These are phyloP conservation scores for Udeniomyces megalosporus DNA, from an alignment of 768 basidiomycete genomes.

Conservation along the genomic window DNA sequence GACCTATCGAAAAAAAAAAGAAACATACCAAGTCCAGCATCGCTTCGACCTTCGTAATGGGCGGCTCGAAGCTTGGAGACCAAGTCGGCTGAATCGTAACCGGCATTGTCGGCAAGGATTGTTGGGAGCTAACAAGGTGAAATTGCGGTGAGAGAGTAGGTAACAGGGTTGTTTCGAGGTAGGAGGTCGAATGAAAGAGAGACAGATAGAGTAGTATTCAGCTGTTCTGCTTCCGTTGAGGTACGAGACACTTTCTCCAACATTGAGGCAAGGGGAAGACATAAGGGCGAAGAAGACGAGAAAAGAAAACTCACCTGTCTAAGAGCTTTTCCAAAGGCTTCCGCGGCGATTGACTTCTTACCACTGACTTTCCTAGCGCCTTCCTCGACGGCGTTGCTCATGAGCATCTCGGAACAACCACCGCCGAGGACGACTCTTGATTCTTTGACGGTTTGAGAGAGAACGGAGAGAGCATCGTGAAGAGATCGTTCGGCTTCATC, in stretches of 20 bases:
- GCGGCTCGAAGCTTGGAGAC: slow-evolving; percentile 78
- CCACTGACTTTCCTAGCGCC: slow-evolving; percentile 67
- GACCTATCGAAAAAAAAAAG: background rate
- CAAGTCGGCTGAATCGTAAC: slow-evolving; percentile 91
- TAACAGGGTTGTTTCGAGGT: too few relatives aligned
- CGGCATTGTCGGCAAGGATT: slow-evolving; percentile 93
- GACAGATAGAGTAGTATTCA: too few relatives aligned
- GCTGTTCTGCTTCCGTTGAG: too few relatives aligned
- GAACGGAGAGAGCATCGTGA: slow-evolving; percentile 90
- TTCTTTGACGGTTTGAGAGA: slow-evolving; percentile 96
- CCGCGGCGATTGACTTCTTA: slow-evolving; percentile 89
- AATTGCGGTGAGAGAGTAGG: background rate
- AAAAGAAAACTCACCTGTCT: slow-evolving; percentile 44
- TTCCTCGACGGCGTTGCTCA: slow-evolving; percentile 88
- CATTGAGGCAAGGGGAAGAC: too few relatives aligned
- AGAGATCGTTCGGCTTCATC: slow-evolving; percentile 96
- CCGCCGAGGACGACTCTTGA: slow-evolving; percentile 87
- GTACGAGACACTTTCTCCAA: too few relatives aligned
- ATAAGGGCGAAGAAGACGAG: too few relatives aligned
- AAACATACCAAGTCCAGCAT: slow-evolving; percentile 70
- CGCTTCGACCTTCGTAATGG: slow-evolving; percentile 72
- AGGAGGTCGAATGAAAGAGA: background rate
- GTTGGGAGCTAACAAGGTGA: slow-evolving; percentile 54
- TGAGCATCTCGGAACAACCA: slow-evolving; percentile 95
- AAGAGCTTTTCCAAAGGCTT: slow-evolving; percentile 75